Conservation (phyloP, 2,329 filamentous ascomycete species). For the Apiospora kogelbergensis region DNA sequence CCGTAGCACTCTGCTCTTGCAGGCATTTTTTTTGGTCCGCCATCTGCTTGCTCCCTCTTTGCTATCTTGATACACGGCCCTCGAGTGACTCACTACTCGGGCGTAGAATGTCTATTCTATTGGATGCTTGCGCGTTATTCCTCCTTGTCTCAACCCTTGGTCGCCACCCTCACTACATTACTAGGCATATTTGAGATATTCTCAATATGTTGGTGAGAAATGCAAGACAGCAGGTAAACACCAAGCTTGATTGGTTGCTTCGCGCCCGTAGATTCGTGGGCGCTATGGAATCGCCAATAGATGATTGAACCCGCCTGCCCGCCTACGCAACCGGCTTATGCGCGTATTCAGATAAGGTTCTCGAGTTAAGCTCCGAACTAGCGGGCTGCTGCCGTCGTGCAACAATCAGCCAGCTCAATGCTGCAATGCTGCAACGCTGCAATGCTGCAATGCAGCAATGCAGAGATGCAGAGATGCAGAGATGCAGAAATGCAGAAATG, state of each 20-base stretch:
- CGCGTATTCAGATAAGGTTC: background rate
- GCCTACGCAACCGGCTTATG: background rate
- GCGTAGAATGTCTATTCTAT: background rate
- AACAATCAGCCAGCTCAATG: background rate
- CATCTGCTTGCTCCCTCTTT: background rate
- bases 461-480: background rate
- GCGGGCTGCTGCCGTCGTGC: constrained; percentile 6
- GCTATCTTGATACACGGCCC: background rate
- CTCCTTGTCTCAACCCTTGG: background rate
- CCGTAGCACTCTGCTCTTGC: background rate
- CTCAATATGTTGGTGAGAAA: background rate
- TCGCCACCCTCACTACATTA: background rate
- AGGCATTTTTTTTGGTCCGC: background rate
- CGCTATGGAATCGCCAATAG: background rate
- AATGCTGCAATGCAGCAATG: background rate
- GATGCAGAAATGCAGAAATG: background rate
- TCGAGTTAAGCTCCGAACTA: constrained; percentile 4
- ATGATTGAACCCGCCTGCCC: background rate
- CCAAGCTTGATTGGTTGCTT: background rate
- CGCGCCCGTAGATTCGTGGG: background rate
- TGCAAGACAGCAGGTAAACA: background rate
- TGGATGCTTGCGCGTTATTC: background rate
- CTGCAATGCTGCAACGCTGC: background rate
- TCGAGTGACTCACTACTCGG: background rate
- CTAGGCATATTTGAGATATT: background rate